A percentile compares a stretch with the other conserved stretches of the same genome.
Evolutionary conservation across 805 yeast species (phyloP).

Genomic region (Kuraishia hungarica): DNA sequence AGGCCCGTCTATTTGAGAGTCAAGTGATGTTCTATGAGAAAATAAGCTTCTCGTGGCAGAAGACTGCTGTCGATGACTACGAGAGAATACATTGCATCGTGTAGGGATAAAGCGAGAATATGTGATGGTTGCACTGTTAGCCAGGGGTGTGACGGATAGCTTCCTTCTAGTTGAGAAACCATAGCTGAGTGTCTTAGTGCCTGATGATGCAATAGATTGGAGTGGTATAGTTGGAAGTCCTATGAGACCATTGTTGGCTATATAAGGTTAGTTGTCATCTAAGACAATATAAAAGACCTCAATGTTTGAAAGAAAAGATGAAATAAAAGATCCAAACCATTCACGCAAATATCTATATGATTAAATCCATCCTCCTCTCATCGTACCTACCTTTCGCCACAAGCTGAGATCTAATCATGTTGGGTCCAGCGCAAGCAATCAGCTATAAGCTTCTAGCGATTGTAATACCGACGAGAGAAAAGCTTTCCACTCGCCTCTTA

Average conservation of each 20-base stretch:
- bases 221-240: background rate
- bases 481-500: background rate
- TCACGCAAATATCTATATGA: no score
- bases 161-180: background rate
- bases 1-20: background rate
- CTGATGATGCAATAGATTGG: background rate
- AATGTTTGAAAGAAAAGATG: no score
- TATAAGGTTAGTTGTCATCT: background rate
- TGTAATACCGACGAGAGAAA: no score
- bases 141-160: background rate
- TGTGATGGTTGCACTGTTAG: background rate
- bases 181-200: background rate
- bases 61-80: background rate
- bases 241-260: background rate
- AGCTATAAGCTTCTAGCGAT: background rate
- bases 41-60: background rate
- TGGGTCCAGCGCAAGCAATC: background rate
- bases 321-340: no score
- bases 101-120: background rate
- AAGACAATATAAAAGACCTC: no score
- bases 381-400: background rate
- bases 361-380: background rate
- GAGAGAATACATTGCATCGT: background rate
- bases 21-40: background rate
- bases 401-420: background rate